Conservation (phyloP, 441 rosid species). For the Manihot esculenta region DNA sequence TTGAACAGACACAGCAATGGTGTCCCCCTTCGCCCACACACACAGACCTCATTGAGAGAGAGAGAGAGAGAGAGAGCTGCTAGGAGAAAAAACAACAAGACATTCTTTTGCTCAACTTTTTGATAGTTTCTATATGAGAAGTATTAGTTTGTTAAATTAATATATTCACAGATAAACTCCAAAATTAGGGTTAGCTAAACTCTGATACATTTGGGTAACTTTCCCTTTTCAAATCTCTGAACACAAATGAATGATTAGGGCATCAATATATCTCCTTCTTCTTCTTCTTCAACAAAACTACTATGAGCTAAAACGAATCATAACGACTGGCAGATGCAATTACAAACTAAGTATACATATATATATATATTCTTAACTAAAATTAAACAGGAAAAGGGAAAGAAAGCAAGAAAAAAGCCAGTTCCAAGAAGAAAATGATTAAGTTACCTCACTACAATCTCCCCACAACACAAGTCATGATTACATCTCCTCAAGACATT, state of each 20-base stretch:
- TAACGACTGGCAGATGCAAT: not conserved
- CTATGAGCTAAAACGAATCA: not conserved
- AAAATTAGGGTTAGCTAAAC: not conserved
- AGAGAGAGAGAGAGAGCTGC: conserved; percentile 5
- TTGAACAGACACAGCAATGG: not conserved
- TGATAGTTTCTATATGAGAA: not conserved
- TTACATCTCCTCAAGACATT: not conserved
- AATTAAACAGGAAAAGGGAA: not conserved
- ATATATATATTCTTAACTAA: too few species aligned
- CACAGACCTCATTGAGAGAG: not conserved
- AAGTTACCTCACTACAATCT: conserved; percentile 7
- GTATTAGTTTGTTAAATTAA: not conserved
- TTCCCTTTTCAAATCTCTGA: not conserved
- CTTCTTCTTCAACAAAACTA: not conserved
- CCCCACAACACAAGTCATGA: not conserved
- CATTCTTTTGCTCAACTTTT: not conserved
- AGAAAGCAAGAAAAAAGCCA: not conserved
- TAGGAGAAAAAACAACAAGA: not conserved
- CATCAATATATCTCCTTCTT: too few species aligned
- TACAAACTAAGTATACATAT: too few species aligned
- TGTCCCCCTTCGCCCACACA: too few species aligned
- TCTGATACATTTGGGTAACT: not conserved
- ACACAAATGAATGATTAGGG: not conserved
- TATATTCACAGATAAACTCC: too few species aligned
- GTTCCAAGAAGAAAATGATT: not conserved